Percentiles rank a stretch among this genome's conserved stretches.
phyloP scores from a whole-genome alignment of 2,329 filamentous ascomycete species.

The Talaromyces pinophilus region DNA sequence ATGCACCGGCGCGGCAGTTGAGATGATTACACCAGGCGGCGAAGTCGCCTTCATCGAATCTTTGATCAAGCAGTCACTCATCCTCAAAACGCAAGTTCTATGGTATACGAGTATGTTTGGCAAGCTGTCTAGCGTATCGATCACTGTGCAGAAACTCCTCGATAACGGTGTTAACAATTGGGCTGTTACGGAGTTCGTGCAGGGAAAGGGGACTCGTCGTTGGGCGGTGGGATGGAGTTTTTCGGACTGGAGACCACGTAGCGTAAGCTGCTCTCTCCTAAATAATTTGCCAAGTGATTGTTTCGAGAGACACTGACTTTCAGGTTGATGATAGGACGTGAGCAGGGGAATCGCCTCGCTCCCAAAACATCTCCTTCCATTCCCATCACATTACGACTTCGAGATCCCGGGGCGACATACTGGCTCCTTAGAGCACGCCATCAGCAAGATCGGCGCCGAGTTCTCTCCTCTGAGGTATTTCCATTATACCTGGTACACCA shows the following conservation, averaged over 20 bases:
- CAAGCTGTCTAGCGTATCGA: constrained; percentile 68
- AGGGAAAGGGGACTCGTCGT: constrained; percentile 74
- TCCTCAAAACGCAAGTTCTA: constrained; percentile 61
- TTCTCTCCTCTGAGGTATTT: constrained; percentile 62
- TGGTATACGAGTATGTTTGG: constrained; percentile 96
- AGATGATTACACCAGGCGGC: constrained; percentile 83
- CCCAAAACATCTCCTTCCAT: constrained; percentile 55
- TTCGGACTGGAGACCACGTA: constrained; percentile 62
- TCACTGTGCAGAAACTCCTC: constrained; percentile 62
- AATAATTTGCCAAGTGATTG: constrained; percentile 11
- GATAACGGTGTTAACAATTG: constrained; percentile 69
- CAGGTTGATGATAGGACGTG: constrained; percentile 28
- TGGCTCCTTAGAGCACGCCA: constrained; percentile 33
- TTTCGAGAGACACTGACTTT: neutral
- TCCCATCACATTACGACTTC: constrained; percentile 54
- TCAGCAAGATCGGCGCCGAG: constrained; percentile 48
- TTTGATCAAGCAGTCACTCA: constrained; percentile 69
- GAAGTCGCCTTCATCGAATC: constrained; percentile 72
- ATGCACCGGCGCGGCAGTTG: constrained; percentile 72
- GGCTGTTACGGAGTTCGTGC: constrained; percentile 76
- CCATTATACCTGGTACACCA: constrained; percentile 64
- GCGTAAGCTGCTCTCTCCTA: constrained; percentile 37
- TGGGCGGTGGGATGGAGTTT: constrained; percentile 94
- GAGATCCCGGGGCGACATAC: constrained; percentile 29
- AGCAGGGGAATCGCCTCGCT: constrained; percentile 47